Conservation (phyloP, 1,139 yeast genomes). For the Scheffersomyces cryptocercus region DNA sequence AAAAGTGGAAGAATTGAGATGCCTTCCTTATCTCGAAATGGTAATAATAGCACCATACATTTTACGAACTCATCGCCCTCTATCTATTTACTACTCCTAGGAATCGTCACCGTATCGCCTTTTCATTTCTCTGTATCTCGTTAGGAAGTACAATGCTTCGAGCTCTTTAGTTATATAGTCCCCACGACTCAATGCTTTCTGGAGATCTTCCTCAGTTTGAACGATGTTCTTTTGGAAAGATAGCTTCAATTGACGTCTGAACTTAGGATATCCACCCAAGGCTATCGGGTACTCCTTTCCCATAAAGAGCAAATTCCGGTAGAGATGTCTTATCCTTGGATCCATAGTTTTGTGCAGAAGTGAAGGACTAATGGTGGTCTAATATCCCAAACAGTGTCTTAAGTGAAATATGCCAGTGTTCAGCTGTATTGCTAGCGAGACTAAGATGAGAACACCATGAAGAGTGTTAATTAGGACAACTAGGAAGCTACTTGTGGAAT, state of each 20-base stretch:
- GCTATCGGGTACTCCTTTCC: constrained; percentile 37
- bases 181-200: constrained; percentile 30
- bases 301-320: constrained; percentile 33
- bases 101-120: constrained; percentile 22
- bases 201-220: constrained; percentile 18
- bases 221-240: constrained; percentile 19
- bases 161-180: constrained; percentile 34
- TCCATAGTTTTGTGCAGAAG: constrained; percentile 23
- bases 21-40: no score
- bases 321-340: constrained; percentile 30
- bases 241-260: constrained; percentile 20
- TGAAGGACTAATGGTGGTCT: neutral
- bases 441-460: no score
- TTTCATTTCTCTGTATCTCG: constrained; percentile 34
- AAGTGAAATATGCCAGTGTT: neutral
- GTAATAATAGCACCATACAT: no score
- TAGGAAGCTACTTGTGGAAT: no score
- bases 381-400: neutral
- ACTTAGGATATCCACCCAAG: constrained; percentile 30
- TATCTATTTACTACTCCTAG: no score
- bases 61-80: no score
- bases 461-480: no score
- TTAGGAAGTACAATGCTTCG: constrained; percentile 33
- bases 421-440: no score
- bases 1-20: no score